Evolutionary conservation across 2,329 filamentous ascomycete genomes (phyloP).

Genomic region (Clarireedia sp.): DNA sequence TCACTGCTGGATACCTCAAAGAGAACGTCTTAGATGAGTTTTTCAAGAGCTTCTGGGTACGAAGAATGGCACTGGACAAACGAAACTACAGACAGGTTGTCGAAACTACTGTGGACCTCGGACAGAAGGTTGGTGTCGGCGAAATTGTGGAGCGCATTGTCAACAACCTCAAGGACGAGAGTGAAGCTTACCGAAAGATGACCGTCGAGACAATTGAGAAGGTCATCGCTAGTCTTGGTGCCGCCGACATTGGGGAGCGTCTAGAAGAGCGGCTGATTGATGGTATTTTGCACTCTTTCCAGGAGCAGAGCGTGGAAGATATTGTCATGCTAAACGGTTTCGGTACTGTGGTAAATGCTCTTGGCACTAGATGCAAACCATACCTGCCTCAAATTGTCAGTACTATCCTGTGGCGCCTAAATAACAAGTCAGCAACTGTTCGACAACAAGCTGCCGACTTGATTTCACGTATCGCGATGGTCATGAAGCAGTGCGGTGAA

Average conservation of each 20-base stretch:
- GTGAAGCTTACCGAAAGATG: constrained; percentile 97
- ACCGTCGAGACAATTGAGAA: constrained; percentile 97
- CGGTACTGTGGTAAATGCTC: constrained; percentile 90
- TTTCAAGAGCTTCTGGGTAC: constrained; percentile 98
- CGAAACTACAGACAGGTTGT: constrained; percentile 97
- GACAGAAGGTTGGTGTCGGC: constrained; percentile 93
- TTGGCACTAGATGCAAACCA: constrained; percentile 88
- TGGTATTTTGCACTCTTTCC: constrained; percentile 91
- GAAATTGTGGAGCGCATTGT: constrained; percentile 93
- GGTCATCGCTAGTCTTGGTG: constrained; percentile 84
- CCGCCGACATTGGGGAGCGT: constrained; percentile 86
- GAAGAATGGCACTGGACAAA: constrained; percentile 93
- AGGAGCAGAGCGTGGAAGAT: constrained; percentile 96
- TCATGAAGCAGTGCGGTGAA: constrained; percentile 98
- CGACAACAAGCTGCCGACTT: constrained; percentile 95
- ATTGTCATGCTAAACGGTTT: constrained; percentile 96
- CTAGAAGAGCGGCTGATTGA: constrained; percentile 92
- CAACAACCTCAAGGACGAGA: constrained; percentile 94
- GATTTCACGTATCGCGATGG: constrained; percentile 93
- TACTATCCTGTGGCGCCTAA: constrained; percentile 91
- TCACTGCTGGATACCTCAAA: constrained; percentile 89
- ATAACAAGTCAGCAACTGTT: constrained; percentile 96
- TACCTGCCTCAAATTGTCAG: constrained; percentile 96
- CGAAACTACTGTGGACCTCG: constrained; percentile 93
- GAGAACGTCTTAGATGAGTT: constrained; percentile 93